These are phyloP conservation scores for Fraxinus quadrangulata DNA, from an alignment of 257 asterid genomes.

Conservation along the genomic window DNA sequence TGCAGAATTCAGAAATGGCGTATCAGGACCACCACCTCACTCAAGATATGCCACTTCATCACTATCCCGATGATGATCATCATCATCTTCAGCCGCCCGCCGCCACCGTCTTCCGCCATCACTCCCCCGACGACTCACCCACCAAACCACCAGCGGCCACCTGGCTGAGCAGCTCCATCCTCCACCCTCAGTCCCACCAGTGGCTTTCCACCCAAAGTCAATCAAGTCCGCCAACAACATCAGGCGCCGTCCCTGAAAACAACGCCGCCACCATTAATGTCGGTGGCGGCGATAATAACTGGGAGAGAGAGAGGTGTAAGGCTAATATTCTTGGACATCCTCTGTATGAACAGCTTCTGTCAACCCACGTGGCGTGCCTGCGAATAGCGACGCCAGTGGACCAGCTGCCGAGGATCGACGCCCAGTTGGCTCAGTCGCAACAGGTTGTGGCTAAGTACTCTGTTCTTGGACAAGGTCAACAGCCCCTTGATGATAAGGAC, in stretches of 20 bases:
- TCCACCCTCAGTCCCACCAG: constrained; percentile 15
- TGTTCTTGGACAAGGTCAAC: constrained; percentile 62
- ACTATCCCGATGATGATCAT: not conserved
- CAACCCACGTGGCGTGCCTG: constrained; percentile 91
- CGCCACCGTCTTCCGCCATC: not conserved
- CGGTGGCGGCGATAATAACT: constrained; percentile 36
- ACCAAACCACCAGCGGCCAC: constrained; percentile 7
- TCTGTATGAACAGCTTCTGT: constrained; percentile 74
- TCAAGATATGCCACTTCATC: not conserved
- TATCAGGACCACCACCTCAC: constrained; percentile 1
- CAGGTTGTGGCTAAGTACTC: constrained; percentile 88
- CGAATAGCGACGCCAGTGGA: constrained; percentile 97
- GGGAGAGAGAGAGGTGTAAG: constrained; percentile 89
- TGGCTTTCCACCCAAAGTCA: constrained; percentile 10
- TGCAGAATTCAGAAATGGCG: not conserved
- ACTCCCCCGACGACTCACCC: constrained; percentile 8
- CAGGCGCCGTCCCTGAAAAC: not conserved
- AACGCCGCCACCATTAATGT: not conserved
- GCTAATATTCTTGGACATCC: constrained; percentile 85
- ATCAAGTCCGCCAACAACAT: not conserved
- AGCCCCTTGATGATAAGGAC: constrained; percentile 69
- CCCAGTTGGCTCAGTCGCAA: constrained; percentile 91
- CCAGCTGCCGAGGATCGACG: constrained; percentile 95
- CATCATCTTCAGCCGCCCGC: not conserved
- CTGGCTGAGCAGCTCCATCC: constrained; percentile 8